Evolutionary conservation across 2,329 filamentous ascomycete species (phyloP).

Genomic region (Aspergillus caelatus): DNA sequence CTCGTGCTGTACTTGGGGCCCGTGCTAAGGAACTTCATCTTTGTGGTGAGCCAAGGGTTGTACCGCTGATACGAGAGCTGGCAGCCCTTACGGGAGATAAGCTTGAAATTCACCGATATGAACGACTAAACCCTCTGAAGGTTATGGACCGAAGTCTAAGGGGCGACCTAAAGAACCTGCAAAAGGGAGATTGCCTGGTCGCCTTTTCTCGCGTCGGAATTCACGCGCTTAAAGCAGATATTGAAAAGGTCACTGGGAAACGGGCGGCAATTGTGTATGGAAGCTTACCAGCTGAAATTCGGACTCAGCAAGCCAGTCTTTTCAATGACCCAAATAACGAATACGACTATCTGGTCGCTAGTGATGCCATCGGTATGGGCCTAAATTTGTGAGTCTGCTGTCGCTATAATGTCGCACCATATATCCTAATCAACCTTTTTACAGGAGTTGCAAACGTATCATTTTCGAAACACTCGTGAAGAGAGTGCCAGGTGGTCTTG

Average conservation of each 20-base stretch:
- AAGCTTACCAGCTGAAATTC: conserved; percentile 85
- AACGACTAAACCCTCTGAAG: conserved; percentile 77
- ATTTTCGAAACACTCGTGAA: conserved; percentile 82
- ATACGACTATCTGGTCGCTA: conserved; percentile 91
- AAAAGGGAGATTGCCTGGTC: conserved; percentile 90
- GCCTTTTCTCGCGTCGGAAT: conserved; percentile 81
- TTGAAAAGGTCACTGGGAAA: conserved; percentile 74
- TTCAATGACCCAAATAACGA: conserved; percentile 97
- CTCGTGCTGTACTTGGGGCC: conserved; percentile 82
- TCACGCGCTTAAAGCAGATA: conserved; percentile 74
- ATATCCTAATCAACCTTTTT: conserved; percentile 17
- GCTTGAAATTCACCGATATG: conserved; percentile 77
- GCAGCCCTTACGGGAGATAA: conserved; percentile 80
- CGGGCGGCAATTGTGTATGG: conserved; percentile 94
- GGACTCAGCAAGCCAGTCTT: conserved; percentile 83
- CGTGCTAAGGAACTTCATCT: conserved; percentile 88
- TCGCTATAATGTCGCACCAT: neutral
- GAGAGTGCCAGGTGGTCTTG: conserved; percentile 62
- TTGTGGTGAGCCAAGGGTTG: conserved; percentile 84
- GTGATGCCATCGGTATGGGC: conserved; percentile 96
- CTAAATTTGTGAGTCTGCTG: conserved; percentile 72
- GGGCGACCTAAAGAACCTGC: conserved; percentile 66
- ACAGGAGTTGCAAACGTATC: conserved; percentile 77
- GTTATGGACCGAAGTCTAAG: conserved; percentile 66
- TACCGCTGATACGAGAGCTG: conserved; percentile 75